A percentile compares a stretch with the other conserved stretches of the same genome.
Evolutionary conservation across 768 basidiomycete species (phyloP).

Genomic region (Crucibulum laeve): DNA sequence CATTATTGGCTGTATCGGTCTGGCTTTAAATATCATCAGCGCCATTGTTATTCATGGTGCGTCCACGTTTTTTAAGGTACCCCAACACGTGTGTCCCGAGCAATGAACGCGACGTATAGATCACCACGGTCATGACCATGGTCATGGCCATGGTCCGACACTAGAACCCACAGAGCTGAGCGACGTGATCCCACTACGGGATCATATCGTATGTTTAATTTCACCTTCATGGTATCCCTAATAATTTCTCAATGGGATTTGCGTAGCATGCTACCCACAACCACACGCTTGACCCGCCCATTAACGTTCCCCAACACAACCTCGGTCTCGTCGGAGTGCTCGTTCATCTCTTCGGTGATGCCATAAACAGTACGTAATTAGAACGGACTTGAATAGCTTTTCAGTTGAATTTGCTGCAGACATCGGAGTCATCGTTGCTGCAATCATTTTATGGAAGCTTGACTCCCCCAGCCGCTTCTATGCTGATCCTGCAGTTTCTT

Average conservation of each 20-base stretch:
- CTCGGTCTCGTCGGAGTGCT: conserved; percentile 45
- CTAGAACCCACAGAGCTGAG: conserved; percentile 14
- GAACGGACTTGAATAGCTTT: background rate
- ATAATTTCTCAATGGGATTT: background rate
- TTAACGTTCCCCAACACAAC: conserved; percentile 28
- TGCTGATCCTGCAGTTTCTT: conserved; percentile 49
- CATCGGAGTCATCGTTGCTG: conserved; percentile 50
- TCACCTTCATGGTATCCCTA: background rate
- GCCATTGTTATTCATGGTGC: conserved; percentile 45
- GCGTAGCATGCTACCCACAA: conserved; percentile 48
- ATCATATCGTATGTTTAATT: conserved; percentile 22
- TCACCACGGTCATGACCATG: conserved; percentile 39
- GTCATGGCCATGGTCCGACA: conserved; percentile 20
- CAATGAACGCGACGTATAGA: conserved; percentile 17
- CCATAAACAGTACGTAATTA: conserved; percentile 40
- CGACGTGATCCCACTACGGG: conserved; percentile 14
- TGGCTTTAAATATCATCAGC: conserved; percentile 43
- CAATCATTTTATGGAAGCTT: conserved; percentile 44
- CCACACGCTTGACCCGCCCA: conserved; percentile 37
- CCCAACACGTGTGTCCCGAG: background rate
- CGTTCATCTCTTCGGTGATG: conserved; percentile 49
- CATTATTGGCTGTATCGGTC: conserved; percentile 43
- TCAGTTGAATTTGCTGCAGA: conserved; percentile 23
- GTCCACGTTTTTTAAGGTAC: conserved; percentile 1
- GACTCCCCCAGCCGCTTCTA: conserved; percentile 42